A percentile compares a stretch with the other conserved stretches of the same genome.
Evolutionary conservation across 352 stramenopile species (phyloP).

Genomic region (Phytophthora parvispora): DNA sequence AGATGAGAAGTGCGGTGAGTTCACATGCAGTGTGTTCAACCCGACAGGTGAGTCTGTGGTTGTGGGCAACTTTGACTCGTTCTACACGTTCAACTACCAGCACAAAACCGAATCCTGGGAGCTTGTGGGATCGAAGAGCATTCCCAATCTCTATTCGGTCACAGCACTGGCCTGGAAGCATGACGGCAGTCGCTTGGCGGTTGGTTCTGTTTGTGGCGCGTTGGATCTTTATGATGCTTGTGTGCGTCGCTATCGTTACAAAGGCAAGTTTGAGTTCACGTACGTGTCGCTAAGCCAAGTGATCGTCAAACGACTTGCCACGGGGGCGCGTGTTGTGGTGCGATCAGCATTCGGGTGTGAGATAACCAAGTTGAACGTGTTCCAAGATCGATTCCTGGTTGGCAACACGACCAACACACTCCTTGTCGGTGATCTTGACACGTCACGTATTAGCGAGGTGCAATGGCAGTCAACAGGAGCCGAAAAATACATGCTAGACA

Average conservation of each 20-base stretch:
- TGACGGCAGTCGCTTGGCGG: constrained; percentile 90
- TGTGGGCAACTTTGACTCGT: constrained; percentile 95
- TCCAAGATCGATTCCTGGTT: constrained; percentile 93
- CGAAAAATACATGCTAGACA: constrained; percentile 98
- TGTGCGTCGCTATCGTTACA: constrained; percentile 93
- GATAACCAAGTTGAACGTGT: constrained; percentile 97
- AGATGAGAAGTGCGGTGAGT: constrained; percentile 86
- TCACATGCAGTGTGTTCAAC: constrained; percentile 88
- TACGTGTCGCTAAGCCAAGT: constrained; percentile 96
- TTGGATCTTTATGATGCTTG: constrained; percentile 95
- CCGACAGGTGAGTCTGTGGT: constrained; percentile 93
- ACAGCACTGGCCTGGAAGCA: constrained; percentile 94
- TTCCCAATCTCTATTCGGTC: constrained; percentile 95
- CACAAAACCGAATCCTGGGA: constrained; percentile 91
- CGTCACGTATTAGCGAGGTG: constrained; percentile 93
- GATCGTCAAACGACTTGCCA: constrained; percentile 94
- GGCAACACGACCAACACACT: constrained; percentile 95
- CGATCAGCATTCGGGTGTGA: constrained; percentile 93
- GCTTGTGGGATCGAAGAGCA: constrained; percentile 76
- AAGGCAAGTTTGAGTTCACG: constrained; percentile 97
- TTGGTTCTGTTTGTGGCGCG: constrained; percentile 93
- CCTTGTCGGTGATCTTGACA: constrained; percentile 93
- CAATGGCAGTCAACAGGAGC: constrained; percentile 89
- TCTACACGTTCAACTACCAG: constrained; percentile 93
- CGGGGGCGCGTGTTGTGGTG: constrained; percentile 88